Evolutionary conservation across 352 stramenopile species (phyloP).

Genomic region (Peronospora belbahrii): DNA sequence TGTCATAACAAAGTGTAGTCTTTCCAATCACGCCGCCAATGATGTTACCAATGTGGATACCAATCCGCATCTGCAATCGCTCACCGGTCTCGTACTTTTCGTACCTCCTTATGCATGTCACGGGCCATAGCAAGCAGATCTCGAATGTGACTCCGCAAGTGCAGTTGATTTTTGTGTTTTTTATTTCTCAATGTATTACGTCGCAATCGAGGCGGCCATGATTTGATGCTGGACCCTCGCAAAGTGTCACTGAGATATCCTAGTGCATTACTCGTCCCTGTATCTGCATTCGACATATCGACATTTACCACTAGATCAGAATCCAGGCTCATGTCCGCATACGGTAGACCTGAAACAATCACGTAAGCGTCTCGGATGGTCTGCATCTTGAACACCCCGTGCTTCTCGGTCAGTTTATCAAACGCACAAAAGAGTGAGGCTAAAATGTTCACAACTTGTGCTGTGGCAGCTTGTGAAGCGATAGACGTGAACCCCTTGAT

Average conservation of each 20-base stretch:
- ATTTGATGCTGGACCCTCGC: conserved; percentile 6
- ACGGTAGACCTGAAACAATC: conserved; percentile 80
- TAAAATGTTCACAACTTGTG: conserved; percentile 87
- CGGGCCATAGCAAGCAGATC: conserved; percentile 73
- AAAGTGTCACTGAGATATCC: neutral
- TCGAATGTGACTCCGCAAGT: conserved; percentile 71
- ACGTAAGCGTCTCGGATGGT: conserved; percentile 91
- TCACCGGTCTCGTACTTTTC: conserved; percentile 78
- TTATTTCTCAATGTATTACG: conserved; percentile 75
- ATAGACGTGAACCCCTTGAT: conserved; percentile 91
- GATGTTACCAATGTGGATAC: conserved; percentile 84
- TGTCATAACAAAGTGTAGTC: conserved; percentile 82
- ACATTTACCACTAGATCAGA: conserved; percentile 31
- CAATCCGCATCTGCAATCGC: conserved; percentile 80
- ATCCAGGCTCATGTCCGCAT: conserved; percentile 78
- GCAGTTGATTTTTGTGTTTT: conserved; percentile 77
- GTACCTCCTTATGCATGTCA: conserved; percentile 84
- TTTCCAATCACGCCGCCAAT: conserved; percentile 84
- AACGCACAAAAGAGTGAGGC: conserved; percentile 89
- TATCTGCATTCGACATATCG: conserved; percentile 19
- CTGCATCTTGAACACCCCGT: conserved; percentile 91
- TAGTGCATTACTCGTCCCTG: conserved; percentile 9
- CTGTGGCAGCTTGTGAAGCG: conserved; percentile 67
- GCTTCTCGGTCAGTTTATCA: conserved; percentile 87
- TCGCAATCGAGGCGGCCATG: conserved; percentile 22